Evolutionary conservation across 140 eudicot species (phyloP), one percentile per base, ranked within the genome.

Genomic region (Cichorium intybus): DNA sequence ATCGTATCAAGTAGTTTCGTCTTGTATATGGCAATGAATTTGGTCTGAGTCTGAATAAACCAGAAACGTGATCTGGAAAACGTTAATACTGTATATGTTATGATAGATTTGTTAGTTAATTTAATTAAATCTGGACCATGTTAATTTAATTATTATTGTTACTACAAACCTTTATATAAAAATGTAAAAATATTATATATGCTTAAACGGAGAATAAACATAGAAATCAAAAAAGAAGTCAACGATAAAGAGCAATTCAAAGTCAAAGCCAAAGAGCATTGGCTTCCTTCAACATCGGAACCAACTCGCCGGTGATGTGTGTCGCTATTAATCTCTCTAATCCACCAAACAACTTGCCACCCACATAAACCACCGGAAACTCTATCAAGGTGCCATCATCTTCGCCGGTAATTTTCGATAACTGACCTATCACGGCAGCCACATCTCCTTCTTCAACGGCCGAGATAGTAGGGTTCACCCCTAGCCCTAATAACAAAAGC

Each of bases 291-390:
- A 89, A 73, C 6, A 75, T 66, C 0, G 90, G 90, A 70, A 89
- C 88, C 79, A 89, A 69, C 34, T 89, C 96, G 24, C 96, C 91
- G 10, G 96, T 69, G 15, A 89, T 82, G 79, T 89, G 96, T 12
- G 85, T 80, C 2, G 82, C 79, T 84, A 89, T 77, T 17, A 89
- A 73, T 35, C 62, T 84, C 6, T 89, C 90, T n/a, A 89, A 59
- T 27, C 96, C 96, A 66, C 96, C 95, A 64, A 89, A 82, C 62
- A 80, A 50, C 77, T 85, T 77, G 49, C 96, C 96, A 34, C 96
- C 96, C 10, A 89, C 84, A 60, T 80, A 85, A 43, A 89, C 94
- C 65, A 77, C 80, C 78, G 96, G 96, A 28, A 89, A 85, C 73
- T 78, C 82, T 0, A 39, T 31, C 16, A 18, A 14, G 24, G 11